Base-by-base conservation (phyloP, 2,329 filamentous ascomycete species). In the Harringtonia aguacate region DNA sequence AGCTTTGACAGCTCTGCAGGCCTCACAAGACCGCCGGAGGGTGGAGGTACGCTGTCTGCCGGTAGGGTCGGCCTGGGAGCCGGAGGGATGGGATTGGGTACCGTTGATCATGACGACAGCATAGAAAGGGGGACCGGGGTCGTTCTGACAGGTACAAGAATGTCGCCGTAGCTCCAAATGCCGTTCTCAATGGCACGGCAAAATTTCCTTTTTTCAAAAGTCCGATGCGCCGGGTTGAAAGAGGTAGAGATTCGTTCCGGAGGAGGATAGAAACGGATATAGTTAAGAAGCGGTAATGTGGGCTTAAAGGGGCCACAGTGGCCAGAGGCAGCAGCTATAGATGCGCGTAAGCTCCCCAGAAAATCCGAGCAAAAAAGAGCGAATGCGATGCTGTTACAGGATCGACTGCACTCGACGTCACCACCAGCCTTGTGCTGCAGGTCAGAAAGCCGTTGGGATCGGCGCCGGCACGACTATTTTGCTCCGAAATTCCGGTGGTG, bases 21-120 rank as follows among this genome's bases (percentile, higher is more conserved):
- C 22, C 39, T 55, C 52, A 22, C 52, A 55, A 13, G 51, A 53
- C 17, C 52, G 52, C 8, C 52, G 47, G 27, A 55, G 50, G 5
- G 48, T 48, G 5, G 47, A n/a, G 7, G 51, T 50, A 7, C 52
- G 38, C 31, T 46, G 49, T 29, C 49, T 35, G 4, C 20, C 28
- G 7, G 45, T 31, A 8, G 39, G 9, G 22, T 46, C 43, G 22
- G 29, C 4, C 6, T 27, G 20, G n/a, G 18, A 6, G 17, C 33
- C 17, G 33, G 33, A 17, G 33, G 18, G n/a, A 35, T 17, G n/a
- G 13, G n/a, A n/a, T n/a, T 8, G 9, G 4, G 29, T 20, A 17
- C 17, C 18, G 28, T 29, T 35, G 36, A 22, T 43, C 46, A 46
- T 50, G 13, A 30, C n/a, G 22, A 8, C 14, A 10, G n/a, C n/a